Base-by-base conservation (phyloP, 2,329 filamentous ascomycete genomes). In the Epicoccum sorghinum region DNA sequence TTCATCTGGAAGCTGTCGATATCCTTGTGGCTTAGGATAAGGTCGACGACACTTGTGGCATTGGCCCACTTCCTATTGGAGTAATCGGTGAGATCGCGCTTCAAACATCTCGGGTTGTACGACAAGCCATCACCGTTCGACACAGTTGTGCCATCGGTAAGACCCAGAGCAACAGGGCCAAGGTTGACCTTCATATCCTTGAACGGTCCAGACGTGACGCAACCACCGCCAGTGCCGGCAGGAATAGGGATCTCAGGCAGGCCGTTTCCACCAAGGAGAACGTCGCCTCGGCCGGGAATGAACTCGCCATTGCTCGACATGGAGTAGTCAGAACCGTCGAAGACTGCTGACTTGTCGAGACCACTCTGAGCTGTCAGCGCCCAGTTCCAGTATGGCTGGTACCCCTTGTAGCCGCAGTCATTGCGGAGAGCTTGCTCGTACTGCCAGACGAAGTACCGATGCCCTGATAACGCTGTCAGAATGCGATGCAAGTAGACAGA, bases 161-260 rank as follows among this genome's bases (percentile, higher is more conserved):
- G 37, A 4, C 41, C 46, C 22, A 64, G 39, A 13, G 52, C 24
- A 22, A 62, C 59, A 4, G 61, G 60, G 7, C 60, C 59, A 29
- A 64, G 58, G 32, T 61, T 62, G 39, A 67, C 61, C 5, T 38
- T 62, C 54, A 65, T 60, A 45, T 83, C 73, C 55, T 73, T 77
- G 70, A 84, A 84, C 0, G 82, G 82, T 0, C 82, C 82, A 1
- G 70, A 73, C 8, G 66, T 72, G 4, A 86, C 74, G 61, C 82
- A 86, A 1, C 83, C 83, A 27, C 83, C 83, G 14, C 83, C 83
- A 0, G 75, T 74, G 13, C 82, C 84, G 0, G 78, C 76, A 0
- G 79, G 81, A 27, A 80, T 67, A 9, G 55, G 65, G 38, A 77
- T 66, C 2, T 58, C 56, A 23, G 66, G 68, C 0, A 56, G 38